Evolutionary conservation across 2,329 filamentous ascomycete species (phyloP).

Genomic region (Rachicladosporium sp.): DNA sequence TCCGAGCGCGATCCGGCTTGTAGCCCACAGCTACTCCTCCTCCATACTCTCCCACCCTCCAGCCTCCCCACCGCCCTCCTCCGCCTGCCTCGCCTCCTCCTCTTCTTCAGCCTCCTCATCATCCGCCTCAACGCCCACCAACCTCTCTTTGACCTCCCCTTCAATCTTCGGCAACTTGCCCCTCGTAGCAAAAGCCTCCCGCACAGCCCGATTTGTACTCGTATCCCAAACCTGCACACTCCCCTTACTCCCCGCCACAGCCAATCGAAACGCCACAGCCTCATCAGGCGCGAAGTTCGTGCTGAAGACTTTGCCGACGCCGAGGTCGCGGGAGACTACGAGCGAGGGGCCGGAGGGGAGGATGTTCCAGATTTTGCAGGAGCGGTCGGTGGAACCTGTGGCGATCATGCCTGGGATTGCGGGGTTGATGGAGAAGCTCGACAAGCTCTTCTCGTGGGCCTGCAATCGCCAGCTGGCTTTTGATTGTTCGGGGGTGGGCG

Average conservation of each 20-base stretch:
- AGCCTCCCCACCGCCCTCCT: slow-evolving; percentile 24
- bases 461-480: slow-evolving; percentile 92
- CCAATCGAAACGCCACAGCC: slow-evolving; percentile 82
- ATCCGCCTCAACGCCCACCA: slow-evolving; percentile 58
- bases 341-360: slow-evolving; percentile 60
- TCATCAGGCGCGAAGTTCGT: slow-evolving; percentile 79
- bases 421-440: slow-evolving; percentile 83
- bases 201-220: slow-evolving; percentile 77
- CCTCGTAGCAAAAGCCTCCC: slow-evolving; percentile 67
- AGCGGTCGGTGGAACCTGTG: slow-evolving; percentile 87
- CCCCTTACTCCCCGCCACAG: slow-evolving; percentile 90
- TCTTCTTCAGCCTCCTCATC: slow-evolving; percentile 52
- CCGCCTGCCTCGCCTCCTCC: slow-evolving; percentile 46
- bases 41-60: slow-evolving; percentile 27
- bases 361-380: slow-evolving; percentile 95
- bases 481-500: slow-evolving; percentile 57
- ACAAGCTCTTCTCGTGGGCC: slow-evolving; percentile 85
- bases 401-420: slow-evolving; percentile 84
- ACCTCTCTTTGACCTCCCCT: slow-evolving; percentile 56
- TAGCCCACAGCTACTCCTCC: slow-evolving; percentile 16
- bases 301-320: slow-evolving; percentile 89
- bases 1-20: too few relatives aligned
- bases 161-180: slow-evolving; percentile 43
- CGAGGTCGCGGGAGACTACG: slow-evolving; percentile 82
- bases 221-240: slow-evolving; percentile 93